Percentiles rank a stretch among this genome's conserved stretches.
Evolutionary conservation across 148 eudicot species (phyloP).

Genomic region (Rhododendron kiyosumense): DNA sequence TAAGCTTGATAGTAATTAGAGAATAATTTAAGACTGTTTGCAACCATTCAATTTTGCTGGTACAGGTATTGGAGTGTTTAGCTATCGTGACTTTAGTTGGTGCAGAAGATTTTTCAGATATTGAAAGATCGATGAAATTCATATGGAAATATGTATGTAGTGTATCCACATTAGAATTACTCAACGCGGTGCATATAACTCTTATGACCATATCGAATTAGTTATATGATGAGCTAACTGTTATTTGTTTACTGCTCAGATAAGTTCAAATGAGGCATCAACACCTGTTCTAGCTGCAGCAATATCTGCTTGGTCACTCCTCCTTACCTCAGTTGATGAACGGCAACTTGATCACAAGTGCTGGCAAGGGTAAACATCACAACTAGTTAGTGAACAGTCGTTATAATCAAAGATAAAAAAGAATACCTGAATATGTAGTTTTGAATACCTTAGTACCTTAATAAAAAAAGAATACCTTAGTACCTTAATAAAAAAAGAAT

Average conservation of each 20-base stretch:
- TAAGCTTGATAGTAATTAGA: neutral
- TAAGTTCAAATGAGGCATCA: neutral
- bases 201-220: too few relatives aligned
- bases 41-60: neutral
- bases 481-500: too few relatives aligned
- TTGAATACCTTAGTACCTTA: too few relatives aligned
- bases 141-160: neutral
- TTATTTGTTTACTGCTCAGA: neutral
- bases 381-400: neutral
- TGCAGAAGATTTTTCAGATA: neutral
- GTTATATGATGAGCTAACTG: neutral
- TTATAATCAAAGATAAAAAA: too few relatives aligned
- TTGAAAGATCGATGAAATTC: neutral
- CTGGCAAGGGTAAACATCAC: neutral
- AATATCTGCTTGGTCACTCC: conserved; percentile 7
- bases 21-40: neutral
- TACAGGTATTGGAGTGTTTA: neutral
- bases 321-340: neutral
- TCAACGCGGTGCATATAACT: neutral
- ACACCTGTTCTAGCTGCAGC: neutral
- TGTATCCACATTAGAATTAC: neutral
- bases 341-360: neutral
- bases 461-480: too few relatives aligned
- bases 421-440: too few relatives aligned
- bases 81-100: conserved; percentile 1